Base-by-base conservation (phyloP, 140 eudicot genomes). In the Bidens hawaiensis region DNA sequence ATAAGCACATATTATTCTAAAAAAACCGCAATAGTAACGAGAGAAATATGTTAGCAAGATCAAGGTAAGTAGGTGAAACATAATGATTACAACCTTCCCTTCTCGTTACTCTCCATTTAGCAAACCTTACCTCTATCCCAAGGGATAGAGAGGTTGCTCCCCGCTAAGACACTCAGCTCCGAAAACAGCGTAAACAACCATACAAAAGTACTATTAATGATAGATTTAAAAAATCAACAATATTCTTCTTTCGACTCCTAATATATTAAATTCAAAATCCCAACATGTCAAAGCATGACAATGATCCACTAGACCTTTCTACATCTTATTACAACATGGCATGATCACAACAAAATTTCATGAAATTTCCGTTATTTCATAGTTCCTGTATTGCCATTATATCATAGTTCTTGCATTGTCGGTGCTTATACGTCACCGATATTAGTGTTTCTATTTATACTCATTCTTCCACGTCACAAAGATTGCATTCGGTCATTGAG, bases 331-430 rank as follows among this genome's bases (percentile, higher is more conserved):
- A 23, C 41, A 26, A 27, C 53, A 59, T 15, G 7, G 22, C 30
- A 43, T 40, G n/a, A 13, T 64, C 70, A 64, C 12, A 48, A 18
- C 30, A 28, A 25, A 64, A 12, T 23, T 33, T 62, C 54, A 34
- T 14, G 13, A 49, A 14, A 49, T 41, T 18, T 18, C 22, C 23
- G n/a, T 34, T 6, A 70, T 47, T 11, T n/a, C n/a, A n/a, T n/a
- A n/a, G n/a, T n/a, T n/a, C n/a, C n/a, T n/a, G n/a, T n/a, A n/a
- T n/a, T n/a, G n/a, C n/a, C n/a, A n/a, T n/a, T n/a, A n/a, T n/a
- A n/a, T 34, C 53, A 54, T 53, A 3, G 50, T 34, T 8, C 16
- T 36, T 16, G 15, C 15, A 22, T 21, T 3, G 27, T 30, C 36
- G 6, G 26, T 19, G 45, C 21, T 23, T 14, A 46, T 25, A 16